Conservation (phyloP, 2,329 filamentous ascomycete species). For the Bimuria novae-zelandiae region DNA sequence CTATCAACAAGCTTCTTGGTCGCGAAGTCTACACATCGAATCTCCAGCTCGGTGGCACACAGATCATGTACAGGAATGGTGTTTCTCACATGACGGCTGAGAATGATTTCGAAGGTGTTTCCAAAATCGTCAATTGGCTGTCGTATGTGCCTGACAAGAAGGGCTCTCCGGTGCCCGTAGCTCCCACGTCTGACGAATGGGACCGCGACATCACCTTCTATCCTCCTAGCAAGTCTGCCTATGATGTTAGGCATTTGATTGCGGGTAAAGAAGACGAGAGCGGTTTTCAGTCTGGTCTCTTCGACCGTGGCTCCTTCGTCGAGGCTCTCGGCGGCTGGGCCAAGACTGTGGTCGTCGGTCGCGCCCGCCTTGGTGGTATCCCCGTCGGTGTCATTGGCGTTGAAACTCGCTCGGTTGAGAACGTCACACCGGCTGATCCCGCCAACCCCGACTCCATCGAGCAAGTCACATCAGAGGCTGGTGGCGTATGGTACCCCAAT, state of each 20-base stretch:
- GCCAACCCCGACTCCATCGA: constrained; percentile 99
- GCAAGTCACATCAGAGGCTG: constrained; percentile 90
- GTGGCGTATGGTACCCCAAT: constrained; percentile 99
- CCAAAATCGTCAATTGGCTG: constrained; percentile 98
- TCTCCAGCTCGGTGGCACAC: constrained; percentile 98
- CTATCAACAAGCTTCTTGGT: constrained; percentile 96
- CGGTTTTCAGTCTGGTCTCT: constrained; percentile 87
- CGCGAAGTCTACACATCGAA: constrained; percentile 99
- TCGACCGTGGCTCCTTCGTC: constrained; percentile 95
- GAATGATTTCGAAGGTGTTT: constrained; percentile 97
- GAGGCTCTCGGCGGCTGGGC: constrained; percentile 97
- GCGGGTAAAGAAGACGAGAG: constrained; percentile 82
- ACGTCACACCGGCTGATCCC: constrained; percentile 92
- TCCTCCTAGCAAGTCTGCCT: constrained; percentile 80
- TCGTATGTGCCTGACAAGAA: constrained; percentile 97
- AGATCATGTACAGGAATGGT: constrained; percentile 99
- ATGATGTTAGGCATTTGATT: constrained; percentile 95
- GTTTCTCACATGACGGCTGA: constrained; percentile 98
- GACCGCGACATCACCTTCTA: constrained; percentile 87
- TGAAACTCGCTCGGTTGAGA: constrained; percentile 94
- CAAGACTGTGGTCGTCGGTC: constrained; percentile 92
- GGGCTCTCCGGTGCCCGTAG: constrained; percentile 89
- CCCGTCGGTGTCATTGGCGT: constrained; percentile 98
- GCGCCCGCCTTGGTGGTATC: constrained; percentile 94
- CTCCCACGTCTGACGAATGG: constrained; percentile 83